Evolutionary conservation across 176 grass and related monocot species (phyloP), one percentile per base, ranked within the genome.

Genomic region (Lolium perenne): DNA sequence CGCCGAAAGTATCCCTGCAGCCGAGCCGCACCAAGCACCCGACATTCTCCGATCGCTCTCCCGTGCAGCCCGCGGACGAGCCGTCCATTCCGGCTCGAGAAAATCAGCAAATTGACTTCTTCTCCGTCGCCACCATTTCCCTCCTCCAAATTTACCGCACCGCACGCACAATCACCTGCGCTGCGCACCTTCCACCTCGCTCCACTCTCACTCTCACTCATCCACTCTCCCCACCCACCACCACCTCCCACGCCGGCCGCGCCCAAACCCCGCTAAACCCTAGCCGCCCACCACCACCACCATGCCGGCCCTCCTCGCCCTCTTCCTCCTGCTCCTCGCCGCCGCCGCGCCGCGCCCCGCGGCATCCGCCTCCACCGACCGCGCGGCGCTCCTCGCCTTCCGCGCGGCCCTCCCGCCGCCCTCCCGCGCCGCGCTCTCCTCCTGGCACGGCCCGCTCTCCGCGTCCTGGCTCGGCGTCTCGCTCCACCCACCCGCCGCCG

Each of bases 231-330:
- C 21, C 79, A 32, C 84, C 78, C 89, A 73, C 75, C 91, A 62
- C 82, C 91, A 62, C 82, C 91, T 49, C 60, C 22, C 84, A 86
- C 71, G 90, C 84, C 48, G 72, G 85, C 90, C 82, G 47, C 86
- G 94, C 45, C 80, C 95, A 56, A 86, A 91, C 74, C 95, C 90
- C 65, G 85, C 82, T 81, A 88, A 91, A 91, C 82, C 90, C 86
- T 88, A 91, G 60, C 88, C 47, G 87, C 77, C 76, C 89, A 65
- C 66, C 82, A 79, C 20, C 35, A 17, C 62, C 67, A 18, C 84
- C 87, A 95, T 89, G 85, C 73, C 72, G 79, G 50, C 38, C 32
- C 61, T 26, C 68, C 74, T 12, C 83, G 72, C 43, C 29, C 18
- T 51, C 75, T 3, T 87, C 65, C 25, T 82, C 47, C 60, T 88